These are phyloP conservation scores for Cyberlindnera euphorbiae DNA, from an alignment of 805 yeast genomes.

Conservation along the genomic window DNA sequence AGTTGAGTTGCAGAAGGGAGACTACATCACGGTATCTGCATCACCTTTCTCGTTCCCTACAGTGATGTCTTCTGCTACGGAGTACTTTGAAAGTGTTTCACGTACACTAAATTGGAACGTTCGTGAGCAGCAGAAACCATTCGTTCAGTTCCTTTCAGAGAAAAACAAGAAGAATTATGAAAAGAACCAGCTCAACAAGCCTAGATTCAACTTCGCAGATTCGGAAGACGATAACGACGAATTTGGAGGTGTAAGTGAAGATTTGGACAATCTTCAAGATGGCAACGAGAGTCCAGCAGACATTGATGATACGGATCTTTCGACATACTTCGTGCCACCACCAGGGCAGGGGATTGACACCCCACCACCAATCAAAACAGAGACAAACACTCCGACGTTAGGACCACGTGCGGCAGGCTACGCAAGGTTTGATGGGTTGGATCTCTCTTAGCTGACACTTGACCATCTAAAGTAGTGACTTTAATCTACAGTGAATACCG, in stretches of 20 bases:
- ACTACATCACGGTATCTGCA: constrained; percentile 79
- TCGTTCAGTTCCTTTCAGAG: constrained; percentile 54
- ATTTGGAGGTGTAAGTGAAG: constrained; percentile 10
- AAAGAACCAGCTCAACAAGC: constrained; percentile 21
- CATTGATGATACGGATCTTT: constrained; percentile 25
- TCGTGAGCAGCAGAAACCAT: constrained; percentile 82
- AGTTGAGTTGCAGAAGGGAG: constrained; percentile 76
- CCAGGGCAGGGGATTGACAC: constrained; percentile 26
- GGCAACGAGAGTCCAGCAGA: constrained; percentile 25
- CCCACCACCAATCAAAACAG: constrained; percentile 16
- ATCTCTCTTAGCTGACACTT: constrained; percentile 3
- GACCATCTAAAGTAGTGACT: not conserved
- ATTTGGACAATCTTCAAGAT: constrained; percentile 10
- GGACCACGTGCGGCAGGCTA: constrained; percentile 17
- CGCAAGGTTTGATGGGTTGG: constrained; percentile 8
- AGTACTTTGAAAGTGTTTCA: constrained; percentile 79
- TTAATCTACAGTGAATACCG: not conserved
- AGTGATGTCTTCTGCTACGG: constrained; percentile 66
- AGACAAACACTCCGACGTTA: constrained; percentile 16
- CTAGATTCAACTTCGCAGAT: constrained; percentile 24
- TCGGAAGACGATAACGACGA: constrained; percentile 21
- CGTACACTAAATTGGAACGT: constrained; percentile 91
- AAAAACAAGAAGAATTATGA: constrained; percentile 47
- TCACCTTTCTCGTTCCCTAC: constrained; percentile 94
- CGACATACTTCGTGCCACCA: constrained; percentile 23